A percentile compares a stretch with the other conserved stretches of the same genome.
phyloP scores from a whole-genome alignment of 2,329 filamentous ascomycete genomes.

The Aspergillus hiratsukae region DNA sequence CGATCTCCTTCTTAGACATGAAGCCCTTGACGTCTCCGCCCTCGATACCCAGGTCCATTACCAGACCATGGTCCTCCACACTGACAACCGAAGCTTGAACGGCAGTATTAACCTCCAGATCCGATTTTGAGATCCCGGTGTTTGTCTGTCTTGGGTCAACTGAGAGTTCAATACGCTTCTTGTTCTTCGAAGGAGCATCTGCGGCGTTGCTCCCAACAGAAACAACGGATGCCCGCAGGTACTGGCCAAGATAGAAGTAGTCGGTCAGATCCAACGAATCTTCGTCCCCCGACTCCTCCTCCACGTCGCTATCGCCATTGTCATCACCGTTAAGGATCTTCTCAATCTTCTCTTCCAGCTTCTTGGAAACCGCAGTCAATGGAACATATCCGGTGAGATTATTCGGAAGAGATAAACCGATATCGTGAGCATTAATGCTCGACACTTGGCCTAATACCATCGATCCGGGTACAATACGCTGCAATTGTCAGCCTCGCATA shows the following conservation, averaged over 20 bases:
- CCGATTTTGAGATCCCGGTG: conserved; percentile 64
- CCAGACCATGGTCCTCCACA: conserved; percentile 90
- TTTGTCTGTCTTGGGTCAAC: conserved; percentile 77
- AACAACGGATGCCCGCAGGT: conserved; percentile 75
- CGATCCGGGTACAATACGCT: conserved; percentile 81
- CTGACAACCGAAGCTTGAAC: conserved; percentile 85
- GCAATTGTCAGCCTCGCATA: conserved; percentile 29
- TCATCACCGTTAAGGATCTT: conserved; percentile 57
- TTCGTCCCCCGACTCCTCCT: conserved; percentile 48
- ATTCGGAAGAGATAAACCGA: conserved; percentile 83
- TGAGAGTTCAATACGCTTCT: conserved; percentile 81
- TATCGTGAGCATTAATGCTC: conserved; percentile 71
- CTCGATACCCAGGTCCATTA: conserved; percentile 84
- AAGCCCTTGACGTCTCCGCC: conserved; percentile 70
- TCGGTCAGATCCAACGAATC: conserved; percentile 66
- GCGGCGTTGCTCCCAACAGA: conserved; percentile 61
- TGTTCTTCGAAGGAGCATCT: conserved; percentile 57
- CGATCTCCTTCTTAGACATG: conserved; percentile 77
- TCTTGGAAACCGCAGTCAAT: conserved; percentile 83
- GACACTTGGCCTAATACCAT: conserved; percentile 82
- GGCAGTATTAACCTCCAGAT: conserved; percentile 69
- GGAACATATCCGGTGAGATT: conserved; percentile 87
- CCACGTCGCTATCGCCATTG: conserved; percentile 54
- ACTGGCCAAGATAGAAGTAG: conserved; percentile 80
- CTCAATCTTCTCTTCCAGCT: conserved; percentile 72